These are phyloP conservation scores for Macadamia integrifolia DNA, from an alignment of 164 flowering plant genomes.

Conservation along the genomic window DNA sequence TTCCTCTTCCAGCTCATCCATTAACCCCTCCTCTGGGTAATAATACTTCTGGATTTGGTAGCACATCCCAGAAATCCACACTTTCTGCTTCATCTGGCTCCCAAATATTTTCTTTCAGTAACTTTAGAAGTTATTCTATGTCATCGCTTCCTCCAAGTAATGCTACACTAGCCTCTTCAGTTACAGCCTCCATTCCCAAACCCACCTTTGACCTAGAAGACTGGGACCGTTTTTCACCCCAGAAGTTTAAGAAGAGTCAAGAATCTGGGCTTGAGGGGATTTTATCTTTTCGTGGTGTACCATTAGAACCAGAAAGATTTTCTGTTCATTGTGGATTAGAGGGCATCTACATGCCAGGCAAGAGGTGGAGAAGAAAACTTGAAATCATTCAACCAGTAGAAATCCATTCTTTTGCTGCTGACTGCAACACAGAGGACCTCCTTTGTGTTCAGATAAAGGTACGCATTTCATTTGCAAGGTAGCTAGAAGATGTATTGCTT, in stretches of 20 bases:
- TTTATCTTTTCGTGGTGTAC: constrained; percentile 82
- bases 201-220: constrained; percentile 61
- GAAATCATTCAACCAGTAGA: constrained; percentile 91
- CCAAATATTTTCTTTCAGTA: constrained; percentile 73
- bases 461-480: constrained; percentile 1
- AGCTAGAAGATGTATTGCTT: neutral
- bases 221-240: constrained; percentile 58
- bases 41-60: constrained; percentile 43
- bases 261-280: constrained; percentile 51
- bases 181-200: constrained; percentile 43
- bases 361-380: constrained; percentile 88
- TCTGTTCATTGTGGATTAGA: constrained; percentile 92
- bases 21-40: constrained; percentile 66
- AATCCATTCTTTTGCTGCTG: constrained; percentile 74
- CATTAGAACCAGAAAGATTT: constrained; percentile 79
- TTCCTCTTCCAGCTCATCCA: constrained; percentile 54
- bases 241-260: constrained; percentile 37
- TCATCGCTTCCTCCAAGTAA: constrained; percentile 73
- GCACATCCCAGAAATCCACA: constrained; percentile 40
- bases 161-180: constrained; percentile 33
- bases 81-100: constrained; percentile 62
- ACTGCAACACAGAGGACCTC: constrained; percentile 93
- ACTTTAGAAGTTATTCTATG: constrained; percentile 97
- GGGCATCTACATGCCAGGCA: constrained; percentile 86
- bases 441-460: constrained; percentile 96